Base-by-base conservation (phyloP, 1,284 basidiomycete species). In the Crocinoboletus sp. region DNA sequence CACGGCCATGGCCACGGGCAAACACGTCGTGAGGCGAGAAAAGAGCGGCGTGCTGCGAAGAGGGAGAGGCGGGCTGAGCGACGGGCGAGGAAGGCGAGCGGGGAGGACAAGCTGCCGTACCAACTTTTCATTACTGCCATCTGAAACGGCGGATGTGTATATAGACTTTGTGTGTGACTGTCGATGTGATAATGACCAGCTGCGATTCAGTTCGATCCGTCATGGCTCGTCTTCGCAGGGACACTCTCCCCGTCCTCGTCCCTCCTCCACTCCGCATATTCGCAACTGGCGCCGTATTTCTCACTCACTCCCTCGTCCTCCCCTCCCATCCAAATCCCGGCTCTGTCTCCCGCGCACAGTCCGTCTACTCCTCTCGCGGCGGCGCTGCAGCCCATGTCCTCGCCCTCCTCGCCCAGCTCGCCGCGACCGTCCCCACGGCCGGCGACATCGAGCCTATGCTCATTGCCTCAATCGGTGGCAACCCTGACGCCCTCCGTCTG, bases 241-340 rank as follows among this genome's bases (percentile, higher is more conserved):
- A 77, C 52, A 64, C 59, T 4, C 61, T 61, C 55, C 46, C 57
- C 55, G 31, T 50, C 54, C 36, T 55, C 54, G 48, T 47, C 11
- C 38, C 52, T 0, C 44, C 62, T 9, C 55, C 58, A 0, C 46
- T 59, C 0, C 80, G 85, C 34, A 77, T 90, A 20, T 73, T 90
- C 34, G 83, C 84, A 6, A 81, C 82, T 13, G 87, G 87, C 16
- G 85, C 87, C 8, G 72, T 90, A 31, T 90, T 89, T 60, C 64
- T 84, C 35, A 87, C 84, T 2, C 80, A 88, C 60, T 80, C 78
- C 0, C 72, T 90, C 33, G 69, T 70, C 35, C 57, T 90, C 3
- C 76, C 78, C 20, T 61, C 71, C 12, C 75, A 85, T 50, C 85
- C 86, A 1, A 62, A 65, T n/a, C 77, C 82, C 3, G 69, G 71